Evolutionary conservation across 2,329 filamentous ascomycete genomes (phyloP).

Genomic region (Talaromyces sp.): DNA sequence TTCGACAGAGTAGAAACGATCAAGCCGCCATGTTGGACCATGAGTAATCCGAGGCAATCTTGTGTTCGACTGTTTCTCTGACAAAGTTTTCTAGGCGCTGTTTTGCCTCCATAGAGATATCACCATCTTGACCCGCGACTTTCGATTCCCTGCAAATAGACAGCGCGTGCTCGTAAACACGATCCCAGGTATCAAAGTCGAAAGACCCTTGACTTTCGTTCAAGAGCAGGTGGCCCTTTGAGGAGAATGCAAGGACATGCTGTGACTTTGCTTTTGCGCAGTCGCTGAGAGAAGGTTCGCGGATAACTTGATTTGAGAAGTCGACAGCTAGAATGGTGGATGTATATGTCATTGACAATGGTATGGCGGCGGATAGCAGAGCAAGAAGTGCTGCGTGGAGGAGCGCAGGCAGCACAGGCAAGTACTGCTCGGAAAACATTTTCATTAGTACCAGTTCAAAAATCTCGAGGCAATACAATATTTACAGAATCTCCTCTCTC

Average conservation of each 20-base stretch:
- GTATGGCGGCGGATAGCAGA: conserved; percentile 77
- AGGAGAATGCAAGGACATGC: conserved; percentile 82
- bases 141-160: conserved; percentile 58
- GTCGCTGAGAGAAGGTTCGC: conserved; percentile 62
- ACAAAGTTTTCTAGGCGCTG: conserved; percentile 57
- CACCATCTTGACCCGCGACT: conserved; percentile 38
- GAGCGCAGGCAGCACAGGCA: conserved; percentile 75
- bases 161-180: conserved; percentile 62
- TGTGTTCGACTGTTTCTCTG: conserved; percentile 58
- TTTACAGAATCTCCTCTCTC: conserved; percentile 39
- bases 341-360: conserved; percentile 69
- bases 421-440: conserved; percentile 52
- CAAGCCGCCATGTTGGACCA: conserved; percentile 39
- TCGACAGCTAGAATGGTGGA: conserved; percentile 62
- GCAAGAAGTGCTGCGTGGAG: conserved; percentile 75
- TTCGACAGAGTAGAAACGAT: conserved; percentile 16
- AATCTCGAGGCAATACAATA: background rate
- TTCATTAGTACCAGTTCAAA: background rate
- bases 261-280: conserved; percentile 64
- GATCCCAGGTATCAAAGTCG: conserved; percentile 70
- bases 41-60: conserved; percentile 43
- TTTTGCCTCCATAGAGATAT: conserved; percentile 44
- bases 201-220: conserved; percentile 81
- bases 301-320: conserved; percentile 42
- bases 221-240: conserved; percentile 67